Percentiles rank a stretch among this genome's conserved stretches.
phyloP scores from a whole-genome alignment of 2,329 filamentous ascomycete species.

The Venturia aucupariae region DNA sequence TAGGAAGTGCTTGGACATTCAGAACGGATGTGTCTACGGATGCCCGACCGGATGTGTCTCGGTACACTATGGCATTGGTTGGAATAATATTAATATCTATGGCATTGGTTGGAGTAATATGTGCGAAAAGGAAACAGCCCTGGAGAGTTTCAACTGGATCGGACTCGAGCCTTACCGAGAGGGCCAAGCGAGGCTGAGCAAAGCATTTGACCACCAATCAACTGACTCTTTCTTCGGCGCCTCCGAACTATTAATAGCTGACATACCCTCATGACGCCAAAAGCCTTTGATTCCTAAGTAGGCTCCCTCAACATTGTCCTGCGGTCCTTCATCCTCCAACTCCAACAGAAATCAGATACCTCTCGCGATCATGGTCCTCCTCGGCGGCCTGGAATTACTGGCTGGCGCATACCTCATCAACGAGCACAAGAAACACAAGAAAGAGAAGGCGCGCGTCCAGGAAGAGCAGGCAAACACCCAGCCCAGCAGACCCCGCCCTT shows the following conservation, averaged over 20 bases:
- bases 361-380: constrained; percentile 23
- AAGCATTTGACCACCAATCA: neutral
- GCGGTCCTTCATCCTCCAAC: neutral
- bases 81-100: too few relatives aligned
- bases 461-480: constrained; percentile 6
- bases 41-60: neutral
- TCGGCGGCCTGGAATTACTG: constrained; percentile 30
- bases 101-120: too few relatives aligned
- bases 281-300: neutral
- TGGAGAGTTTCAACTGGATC: neutral
- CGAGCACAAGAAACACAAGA: constrained; percentile 27
- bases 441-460: constrained; percentile 20
- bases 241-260: neutral
- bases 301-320: too few relatives aligned
- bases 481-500: neutral
- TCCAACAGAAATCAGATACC: neutral
- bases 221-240: neutral
- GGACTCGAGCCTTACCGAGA: neutral
- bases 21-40: neutral
- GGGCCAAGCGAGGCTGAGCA: neutral
- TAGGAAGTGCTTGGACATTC: neutral
- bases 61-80: neutral
- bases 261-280: neutral
- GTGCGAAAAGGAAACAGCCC: too few relatives aligned
- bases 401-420: constrained; percentile 28